phyloP scores from a whole-genome alignment of 2,329 filamentous ascomycete genomes.

The Claviceps quebecensis region DNA sequence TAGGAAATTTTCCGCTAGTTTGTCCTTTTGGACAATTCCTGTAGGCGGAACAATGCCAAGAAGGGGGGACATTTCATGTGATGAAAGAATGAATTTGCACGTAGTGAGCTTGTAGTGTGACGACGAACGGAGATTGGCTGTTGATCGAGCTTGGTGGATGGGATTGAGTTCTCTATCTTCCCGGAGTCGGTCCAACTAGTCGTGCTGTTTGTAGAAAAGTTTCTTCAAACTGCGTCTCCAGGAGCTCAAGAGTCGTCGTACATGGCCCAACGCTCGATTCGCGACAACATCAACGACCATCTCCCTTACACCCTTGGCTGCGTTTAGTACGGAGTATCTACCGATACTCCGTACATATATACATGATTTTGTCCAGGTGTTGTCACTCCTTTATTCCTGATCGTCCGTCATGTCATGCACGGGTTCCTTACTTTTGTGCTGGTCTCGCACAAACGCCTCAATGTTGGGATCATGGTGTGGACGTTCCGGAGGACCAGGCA shows the following conservation, averaged over 20 bases:
- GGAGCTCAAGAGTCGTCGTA: too few relatives aligned
- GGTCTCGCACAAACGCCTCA: slow-evolving; percentile 38
- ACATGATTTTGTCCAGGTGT: too few relatives aligned
- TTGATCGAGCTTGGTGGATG: too few relatives aligned
- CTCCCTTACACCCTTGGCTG: too few relatives aligned
- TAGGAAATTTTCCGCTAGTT: slow-evolving; percentile 45
- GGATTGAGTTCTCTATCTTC: too few relatives aligned
- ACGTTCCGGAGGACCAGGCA: slow-evolving; percentile 26
- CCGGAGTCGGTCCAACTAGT: too few relatives aligned
- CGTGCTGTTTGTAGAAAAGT: too few relatives aligned
- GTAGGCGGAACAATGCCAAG: slow-evolving; percentile 44
- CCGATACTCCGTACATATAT: too few relatives aligned
- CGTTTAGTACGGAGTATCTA: too few relatives aligned
- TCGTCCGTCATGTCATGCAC: slow-evolving; percentile 11
- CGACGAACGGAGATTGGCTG: not conserved
- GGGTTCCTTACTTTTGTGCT: slow-evolving; percentile 30
- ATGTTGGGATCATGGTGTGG: slow-evolving; percentile 34
- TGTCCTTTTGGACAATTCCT: slow-evolving; percentile 17
- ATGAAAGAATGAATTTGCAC: not conserved
- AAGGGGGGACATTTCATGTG: slow-evolving; percentile 36
- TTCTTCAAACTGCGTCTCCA: too few relatives aligned
- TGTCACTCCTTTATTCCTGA: slow-evolving; percentile 8
- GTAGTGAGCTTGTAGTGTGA: not conserved
- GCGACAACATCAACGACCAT: too few relatives aligned
- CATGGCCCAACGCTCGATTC: too few relatives aligned